These are phyloP conservation scores for Alliaria petiolata DNA, from an alignment of 345 rosid species.

Conservation along the genomic window DNA sequence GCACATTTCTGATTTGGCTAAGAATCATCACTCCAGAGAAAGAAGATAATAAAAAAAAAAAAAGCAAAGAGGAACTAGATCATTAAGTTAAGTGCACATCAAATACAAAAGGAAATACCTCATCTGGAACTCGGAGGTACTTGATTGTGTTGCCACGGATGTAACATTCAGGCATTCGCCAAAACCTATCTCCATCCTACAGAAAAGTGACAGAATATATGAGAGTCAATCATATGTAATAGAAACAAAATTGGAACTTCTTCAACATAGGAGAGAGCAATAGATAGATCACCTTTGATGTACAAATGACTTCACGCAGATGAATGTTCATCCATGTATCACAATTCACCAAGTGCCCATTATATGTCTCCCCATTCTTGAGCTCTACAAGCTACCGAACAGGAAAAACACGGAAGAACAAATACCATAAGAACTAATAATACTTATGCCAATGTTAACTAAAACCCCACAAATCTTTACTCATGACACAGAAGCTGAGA, in stretches of 20 bases:
- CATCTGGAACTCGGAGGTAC: conserved; percentile 98
- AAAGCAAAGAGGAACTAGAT: not conserved
- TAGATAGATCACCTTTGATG: conserved; percentile 61
- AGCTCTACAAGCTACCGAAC: conserved; percentile 78
- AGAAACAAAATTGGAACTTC: not conserved
- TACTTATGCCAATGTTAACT: not conserved
- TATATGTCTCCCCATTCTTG: conserved; percentile 96
- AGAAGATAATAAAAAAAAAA: not conserved
- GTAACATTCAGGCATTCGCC: conserved; percentile 99
- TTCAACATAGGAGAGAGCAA: not conserved
- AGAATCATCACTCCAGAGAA: conserved; percentile 30
- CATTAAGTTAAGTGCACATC: not conserved
- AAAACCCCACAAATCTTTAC: not conserved
- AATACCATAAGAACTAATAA: not conserved
- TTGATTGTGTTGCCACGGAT: conserved; percentile 97
- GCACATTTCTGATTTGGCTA: conserved; percentile 33
- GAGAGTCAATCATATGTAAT: not conserved
- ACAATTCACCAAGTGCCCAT: conserved; percentile 95
- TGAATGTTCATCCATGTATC: conserved; percentile 99
- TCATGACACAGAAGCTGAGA: not conserved
- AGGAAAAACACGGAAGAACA: not conserved
- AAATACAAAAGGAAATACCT: conserved; percentile 44
- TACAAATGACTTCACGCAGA: conserved; percentile 97
- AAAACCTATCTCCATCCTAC: conserved; percentile 98
- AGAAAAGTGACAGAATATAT: not conserved